Base-by-base conservation (phyloP, 345 rosid species). In the Melaleuca alternifolia region DNA sequence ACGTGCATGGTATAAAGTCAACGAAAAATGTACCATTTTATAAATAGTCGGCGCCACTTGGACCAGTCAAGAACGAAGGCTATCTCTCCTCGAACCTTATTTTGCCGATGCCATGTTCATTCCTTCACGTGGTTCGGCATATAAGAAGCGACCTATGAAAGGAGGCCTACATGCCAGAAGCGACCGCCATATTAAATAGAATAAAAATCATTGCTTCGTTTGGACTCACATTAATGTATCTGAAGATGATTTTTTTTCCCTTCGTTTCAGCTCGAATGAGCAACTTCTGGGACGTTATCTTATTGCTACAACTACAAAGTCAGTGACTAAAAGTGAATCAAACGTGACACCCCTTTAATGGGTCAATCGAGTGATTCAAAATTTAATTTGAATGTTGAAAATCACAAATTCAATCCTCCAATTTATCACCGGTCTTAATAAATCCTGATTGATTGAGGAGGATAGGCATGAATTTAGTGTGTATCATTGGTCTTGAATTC, bases 371-470 rank as follows among this genome's bases (percentile, higher is more conserved):
- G 4, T n/a, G 75, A 14, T 0, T 7, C 5, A 3, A 7, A 9
- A 61, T 61, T 61, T 61, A 10, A 61, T 13, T 61, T 14, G 21
- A 15, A 61, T 14, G 18, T 3, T 1, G 0, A 62, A 30, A 0
- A 15, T 28, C 33, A 28, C 28, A 15, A 10, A 10, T 12, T 3
- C 1, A 8, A 62, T 30, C 44, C 0, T 65, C 5, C 77, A 7
- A 65, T 33, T 65, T 65, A 65, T 65, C 44, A 11, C 0, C 0
- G 23, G 7, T 15, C 0, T 33, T 23, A 65, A 8, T 0, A 16
- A 65, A 65, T 23, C 2, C 8, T 0, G 1, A 23, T 8, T 65
- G 46, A 6, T 33, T 65, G 15, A 3, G 46, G 18, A 15, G 77
- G 46, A 65, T 65, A 23, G 46, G 77, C 46, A 65, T 65, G 9